phyloP scores from a whole-genome alignment of 2,329 filamentous ascomycete genomes.

The Monosporascus sp. region DNA sequence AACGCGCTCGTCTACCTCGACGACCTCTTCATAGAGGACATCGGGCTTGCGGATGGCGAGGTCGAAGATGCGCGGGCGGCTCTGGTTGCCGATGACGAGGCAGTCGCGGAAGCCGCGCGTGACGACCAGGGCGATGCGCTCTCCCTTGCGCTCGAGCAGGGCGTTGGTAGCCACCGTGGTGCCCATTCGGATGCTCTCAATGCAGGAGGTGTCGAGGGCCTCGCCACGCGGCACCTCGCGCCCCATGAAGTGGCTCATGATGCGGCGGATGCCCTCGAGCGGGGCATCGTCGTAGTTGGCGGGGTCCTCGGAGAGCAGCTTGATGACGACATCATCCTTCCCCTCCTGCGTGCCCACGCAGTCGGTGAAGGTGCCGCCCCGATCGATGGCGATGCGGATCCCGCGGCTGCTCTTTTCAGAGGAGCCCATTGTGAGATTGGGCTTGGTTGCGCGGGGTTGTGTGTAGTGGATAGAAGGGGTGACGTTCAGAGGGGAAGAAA shows the following conservation, averaged over 20 bases:
- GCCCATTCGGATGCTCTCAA: slow-evolving; percentile 92
- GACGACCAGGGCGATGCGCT: slow-evolving; percentile 80
- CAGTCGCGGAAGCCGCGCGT: slow-evolving; percentile 87
- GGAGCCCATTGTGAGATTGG: slow-evolving; percentile 28
- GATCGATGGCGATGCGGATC: slow-evolving; percentile 70
- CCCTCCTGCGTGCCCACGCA: slow-evolving; percentile 76
- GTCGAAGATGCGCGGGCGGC: slow-evolving; percentile 84
- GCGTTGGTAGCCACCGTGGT: slow-evolving; percentile 94
- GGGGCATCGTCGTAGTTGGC: slow-evolving; percentile 88
- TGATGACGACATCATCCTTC: slow-evolving; percentile 80
- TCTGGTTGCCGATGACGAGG: slow-evolving; percentile 85
- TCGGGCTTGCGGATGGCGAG: slow-evolving; percentile 82
- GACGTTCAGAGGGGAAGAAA: not conserved
- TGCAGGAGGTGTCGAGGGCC: slow-evolving; percentile 72
- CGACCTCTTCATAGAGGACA: slow-evolving; percentile 75
- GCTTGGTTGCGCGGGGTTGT: not conserved
- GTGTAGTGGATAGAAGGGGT: not conserved
- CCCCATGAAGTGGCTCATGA: slow-evolving; percentile 72
- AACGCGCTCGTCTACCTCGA: slow-evolving; percentile 89
- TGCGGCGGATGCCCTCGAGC: slow-evolving; percentile 81
- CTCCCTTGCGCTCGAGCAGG: slow-evolving; percentile 82
- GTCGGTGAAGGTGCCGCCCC: slow-evolving; percentile 89
- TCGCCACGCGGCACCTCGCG: slow-evolving; percentile 75
- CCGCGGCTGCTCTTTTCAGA: slow-evolving; percentile 41
- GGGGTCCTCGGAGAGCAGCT: slow-evolving; percentile 85